These are phyloP conservation scores for Beverwykella pulmonaria DNA, from an alignment of 495 filamentous ascomycete species.

Conservation along the genomic window DNA sequence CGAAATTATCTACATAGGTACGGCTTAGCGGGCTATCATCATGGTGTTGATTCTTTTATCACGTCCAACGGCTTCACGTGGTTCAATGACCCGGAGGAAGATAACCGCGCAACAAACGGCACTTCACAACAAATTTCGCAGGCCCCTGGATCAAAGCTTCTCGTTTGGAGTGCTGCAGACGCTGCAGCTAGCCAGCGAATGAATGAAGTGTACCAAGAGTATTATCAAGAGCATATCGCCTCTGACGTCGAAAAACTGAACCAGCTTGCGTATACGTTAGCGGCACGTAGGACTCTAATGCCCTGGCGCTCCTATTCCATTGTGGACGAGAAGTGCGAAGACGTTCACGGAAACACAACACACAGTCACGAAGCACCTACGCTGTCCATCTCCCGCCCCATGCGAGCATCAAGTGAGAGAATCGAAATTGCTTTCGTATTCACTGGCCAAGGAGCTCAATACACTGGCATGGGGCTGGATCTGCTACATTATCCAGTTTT, in stretches of 20 bases:
- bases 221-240: neutral
- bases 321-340: neutral
- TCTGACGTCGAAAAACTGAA: neutral
- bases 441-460: slow-evolving; percentile 51
- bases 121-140: too few relatives aligned
- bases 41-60: too few relatives aligned
- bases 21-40: neutral
- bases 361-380: too few relatives aligned
- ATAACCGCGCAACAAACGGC: too few relatives aligned
- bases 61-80: too few relatives aligned
- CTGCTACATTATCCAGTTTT: slow-evolving; percentile 32
- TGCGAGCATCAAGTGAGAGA: neutral
- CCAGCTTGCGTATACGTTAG: neutral
- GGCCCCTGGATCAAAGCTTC: too few relatives aligned
- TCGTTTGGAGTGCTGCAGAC: slow-evolving; percentile 2
- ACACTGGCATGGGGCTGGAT: slow-evolving; percentile 41
- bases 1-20: neutral
- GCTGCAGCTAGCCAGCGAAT: neutral
- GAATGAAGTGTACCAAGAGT: slow-evolving; percentile 17
- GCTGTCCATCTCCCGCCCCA: neutral
- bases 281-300: neutral
- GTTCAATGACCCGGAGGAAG: too few relatives aligned
- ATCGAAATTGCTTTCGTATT: slow-evolving; percentile 34
- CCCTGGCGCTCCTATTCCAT: neutral
- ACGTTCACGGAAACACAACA: too few relatives aligned